Conservation (phyloP, 2,329 filamentous ascomycete species). For the Dothistroma septosporum region DNA sequence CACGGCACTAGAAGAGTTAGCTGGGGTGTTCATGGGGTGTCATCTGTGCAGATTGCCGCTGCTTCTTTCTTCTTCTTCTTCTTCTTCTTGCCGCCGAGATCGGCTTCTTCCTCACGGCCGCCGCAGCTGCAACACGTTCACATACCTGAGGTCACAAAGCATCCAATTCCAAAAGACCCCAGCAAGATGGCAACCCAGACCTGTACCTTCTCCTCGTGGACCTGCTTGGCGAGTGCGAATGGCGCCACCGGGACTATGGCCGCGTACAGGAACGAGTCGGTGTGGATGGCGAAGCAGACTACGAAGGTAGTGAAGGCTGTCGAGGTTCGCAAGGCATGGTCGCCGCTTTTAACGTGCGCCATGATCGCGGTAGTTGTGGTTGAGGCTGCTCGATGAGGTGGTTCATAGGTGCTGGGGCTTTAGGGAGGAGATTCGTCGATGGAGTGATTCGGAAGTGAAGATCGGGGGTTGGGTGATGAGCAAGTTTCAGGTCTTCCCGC, state of each 20-base stretch:
- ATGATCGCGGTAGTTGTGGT: neutral
- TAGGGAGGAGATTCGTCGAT: neutral
- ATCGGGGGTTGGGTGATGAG: neutral
- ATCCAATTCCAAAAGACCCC: slow-evolving; percentile 61
- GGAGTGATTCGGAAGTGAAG: neutral
- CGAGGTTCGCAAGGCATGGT: slow-evolving; percentile 8
- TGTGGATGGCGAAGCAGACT: slow-evolving; percentile 19
- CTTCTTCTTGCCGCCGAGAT: neutral
- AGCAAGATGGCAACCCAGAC: slow-evolving; percentile 65
- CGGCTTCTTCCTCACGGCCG: neutral
- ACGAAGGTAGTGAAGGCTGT: slow-evolving; percentile 15
- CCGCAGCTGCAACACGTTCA: neutral
- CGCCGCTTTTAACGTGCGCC: neutral
- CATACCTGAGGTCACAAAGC: slow-evolving; percentile 48
- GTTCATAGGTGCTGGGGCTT: neutral
- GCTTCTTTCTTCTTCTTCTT: neutral
- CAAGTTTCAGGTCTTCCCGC: neutral
- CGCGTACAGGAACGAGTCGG: slow-evolving; percentile 21
- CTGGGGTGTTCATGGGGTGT: neutral
- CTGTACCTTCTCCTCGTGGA: slow-evolving; percentile 46
- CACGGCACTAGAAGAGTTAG: slow-evolving; percentile 31
- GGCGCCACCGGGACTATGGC: slow-evolving; percentile 16
- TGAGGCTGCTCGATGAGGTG: neutral
- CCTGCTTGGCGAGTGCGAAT: slow-evolving; percentile 7
- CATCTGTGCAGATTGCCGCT: neutral